Evolutionary conservation across 768 basidiomycete genomes (phyloP), one percentile per base, ranked within the genome.

Genomic region (Xerocomellus amylosporus): DNA sequence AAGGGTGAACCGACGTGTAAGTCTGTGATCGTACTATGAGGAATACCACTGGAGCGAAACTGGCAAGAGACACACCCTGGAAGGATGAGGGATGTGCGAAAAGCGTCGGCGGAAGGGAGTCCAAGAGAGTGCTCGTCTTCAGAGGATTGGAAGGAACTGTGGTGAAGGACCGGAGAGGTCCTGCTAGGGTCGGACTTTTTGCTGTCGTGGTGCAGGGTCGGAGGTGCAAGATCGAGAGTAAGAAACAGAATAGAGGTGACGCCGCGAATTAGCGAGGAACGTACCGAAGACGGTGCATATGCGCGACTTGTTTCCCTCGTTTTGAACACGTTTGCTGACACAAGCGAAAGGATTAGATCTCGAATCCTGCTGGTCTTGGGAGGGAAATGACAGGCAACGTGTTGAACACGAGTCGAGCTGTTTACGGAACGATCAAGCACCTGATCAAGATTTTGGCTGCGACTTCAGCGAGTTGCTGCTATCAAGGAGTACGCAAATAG

Each of bases 251-350:
- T 55, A 62, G 66, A 54, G 43, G 66, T 53, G 43, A 54, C 59
- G 63, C 55, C 64, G 58, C 60, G 71, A 67, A 64, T 59, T 59
- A 59, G 60, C 61, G 54, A 65, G 58, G 60, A 57, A 67, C 87
- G 76, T 78, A 89, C 90, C 90, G 90, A 74, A 91, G 88, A 65
- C 86, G 87, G 78, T 88, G 75, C 89, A 92, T 90, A 68, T 65
- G 62, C 56, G 62, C 56, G 47, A 63, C 58, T 58, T 41, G 59
- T 60, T 54, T 58, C 66, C 80, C 83, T 85, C 80, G 81, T 77
- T 83, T 83, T 74, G 73, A 77, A 81, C 87, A 88, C 86, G 87
- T 82, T 86, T 77, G 64, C 71, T 65, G 69, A 53, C 44, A 34
- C 46, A 68, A 53, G 57, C 62, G 54, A 51, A 64, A 61, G 65